Conservation (phyloP, 164 flowering plant species). For the Liquidambar formosana region DNA sequence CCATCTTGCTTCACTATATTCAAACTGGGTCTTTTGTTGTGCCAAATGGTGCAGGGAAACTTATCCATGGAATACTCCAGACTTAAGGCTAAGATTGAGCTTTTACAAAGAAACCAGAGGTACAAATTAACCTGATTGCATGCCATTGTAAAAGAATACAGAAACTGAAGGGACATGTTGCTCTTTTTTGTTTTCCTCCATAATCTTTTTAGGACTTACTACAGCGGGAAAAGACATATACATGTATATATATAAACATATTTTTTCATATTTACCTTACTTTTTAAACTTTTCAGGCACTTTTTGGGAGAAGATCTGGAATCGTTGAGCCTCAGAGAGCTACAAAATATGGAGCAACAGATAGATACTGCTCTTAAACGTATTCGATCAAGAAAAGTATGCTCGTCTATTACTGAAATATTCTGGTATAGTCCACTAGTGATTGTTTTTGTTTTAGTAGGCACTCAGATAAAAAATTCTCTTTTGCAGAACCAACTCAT, state of each 20-base stretch:
- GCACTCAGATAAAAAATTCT: neutral
- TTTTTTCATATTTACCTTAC: too few relatives aligned
- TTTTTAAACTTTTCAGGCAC: conserved; percentile 24
- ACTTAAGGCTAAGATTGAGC: conserved; percentile 41
- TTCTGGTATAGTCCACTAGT: neutral
- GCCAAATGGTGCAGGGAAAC: conserved; percentile 24
- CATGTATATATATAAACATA: too few relatives aligned
- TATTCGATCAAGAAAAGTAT: conserved; percentile 44
- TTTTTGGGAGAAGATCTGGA: conserved; percentile 44
- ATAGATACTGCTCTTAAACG: conserved; percentile 47
- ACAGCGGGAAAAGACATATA: too few relatives aligned
- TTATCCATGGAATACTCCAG: conserved; percentile 38
- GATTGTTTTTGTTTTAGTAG: neutral
- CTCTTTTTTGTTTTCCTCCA: too few relatives aligned
- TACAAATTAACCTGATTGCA: neutral
- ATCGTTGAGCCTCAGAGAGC: conserved; percentile 34
- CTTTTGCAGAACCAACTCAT: conserved; percentile 51
- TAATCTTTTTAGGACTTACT: too few relatives aligned
- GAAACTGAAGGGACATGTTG: neutral
- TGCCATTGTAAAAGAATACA: neutral
- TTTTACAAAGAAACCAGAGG: conserved; percentile 41
- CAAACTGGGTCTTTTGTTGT: neutral
- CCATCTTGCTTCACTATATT: neutral
- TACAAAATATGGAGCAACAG: conserved; percentile 41
- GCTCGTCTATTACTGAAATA: neutral